Evolutionary conservation across 2,329 filamentous ascomycete species (phyloP), one percentile per base, ranked within the genome.

Genomic region (Paracoccidioides brasiliensis): DNA sequence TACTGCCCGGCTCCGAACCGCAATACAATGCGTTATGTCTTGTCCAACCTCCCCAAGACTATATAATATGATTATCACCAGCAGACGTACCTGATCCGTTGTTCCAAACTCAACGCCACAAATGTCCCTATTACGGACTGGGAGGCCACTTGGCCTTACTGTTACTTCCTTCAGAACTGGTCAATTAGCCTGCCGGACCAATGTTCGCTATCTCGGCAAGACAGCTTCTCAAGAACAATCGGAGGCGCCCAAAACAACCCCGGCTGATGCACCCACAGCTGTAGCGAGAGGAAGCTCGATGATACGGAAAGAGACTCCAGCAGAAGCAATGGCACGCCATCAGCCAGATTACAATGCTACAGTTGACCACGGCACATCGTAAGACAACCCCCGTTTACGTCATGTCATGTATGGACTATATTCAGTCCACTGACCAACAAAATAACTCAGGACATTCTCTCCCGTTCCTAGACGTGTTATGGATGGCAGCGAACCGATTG

Each of bases 361-460:
- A 52, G 79, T 87, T 64, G 91, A 97, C 73, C 90, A 90, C 74
- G 87, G 87, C 60, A 94, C 89, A 61, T 96, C 90, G 90, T 96
- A 80, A 69, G 85, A 42, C 49, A 14, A 28, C 14, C 46, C 56
- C 22, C 22, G 22, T 22, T 22, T 22, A 22, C 54, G 7, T 15
- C n/a, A 33, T 42, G 33, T 38, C 7, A 54, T 32, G 55, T 59
- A 45, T 52, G 56, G 49, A 57, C 55, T 52, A 44, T 54, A 52
- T n/a, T n/a, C n/a, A 57, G 33, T 53, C 68, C 72, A 60, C 72
- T 63, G 49, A 56, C 22, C 22, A 22, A 22, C 42, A 50, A 49
- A 55, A 46, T 66, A 95, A 90, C 49, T 12, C 67, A 96, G 91
- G 58, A 84, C 83, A 67, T 98, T 88, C 73, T 95, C 91, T 1